Evolutionary conservation across 2,329 filamentous ascomycete genomes (phyloP).

Genomic region (Arthrobotrys iridis): DNA sequence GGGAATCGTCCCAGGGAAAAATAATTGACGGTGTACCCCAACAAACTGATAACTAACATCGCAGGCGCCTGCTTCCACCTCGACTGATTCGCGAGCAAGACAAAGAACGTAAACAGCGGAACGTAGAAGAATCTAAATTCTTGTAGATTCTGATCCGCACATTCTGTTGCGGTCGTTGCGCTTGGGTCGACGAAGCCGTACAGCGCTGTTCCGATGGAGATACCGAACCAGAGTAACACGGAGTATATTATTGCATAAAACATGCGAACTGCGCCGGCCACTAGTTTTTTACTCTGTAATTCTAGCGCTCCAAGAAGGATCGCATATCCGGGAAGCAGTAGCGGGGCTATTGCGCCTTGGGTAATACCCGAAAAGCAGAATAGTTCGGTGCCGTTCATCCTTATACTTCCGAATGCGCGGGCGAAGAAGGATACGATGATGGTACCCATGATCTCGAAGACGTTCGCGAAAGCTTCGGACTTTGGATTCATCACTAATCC

Average conservation of each 20-base stretch:
- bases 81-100: conserved; percentile 71
- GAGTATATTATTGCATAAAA: conserved; percentile 80
- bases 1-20: conserved; percentile 74
- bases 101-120: conserved; percentile 71
- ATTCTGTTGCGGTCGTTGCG: conserved; percentile 66
- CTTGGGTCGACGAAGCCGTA: conserved; percentile 71
- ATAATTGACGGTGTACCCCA: conserved; percentile 79
- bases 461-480: conserved; percentile 76
- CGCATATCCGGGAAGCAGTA: conserved; percentile 76
- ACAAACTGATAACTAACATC: conserved; percentile 78
- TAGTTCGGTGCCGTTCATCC: conserved; percentile 64
- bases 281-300: conserved; percentile 74
- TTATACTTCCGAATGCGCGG: conserved; percentile 76
- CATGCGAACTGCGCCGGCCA: conserved; percentile 77
- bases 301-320: conserved; percentile 70
- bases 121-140: conserved; percentile 77
- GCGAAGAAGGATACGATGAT: conserved; percentile 75
- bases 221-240: conserved; percentile 77
- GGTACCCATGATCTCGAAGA: conserved; percentile 72
- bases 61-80: conserved; percentile 81
- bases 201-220: conserved; percentile 73
- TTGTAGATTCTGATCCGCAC: conserved; percentile 65
- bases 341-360: conserved; percentile 74
- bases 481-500: conserved; percentile 78
- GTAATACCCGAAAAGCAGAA: conserved; percentile 79